Conservation (phyloP, 83 land plant species). For the Thuja plicata region DNA sequence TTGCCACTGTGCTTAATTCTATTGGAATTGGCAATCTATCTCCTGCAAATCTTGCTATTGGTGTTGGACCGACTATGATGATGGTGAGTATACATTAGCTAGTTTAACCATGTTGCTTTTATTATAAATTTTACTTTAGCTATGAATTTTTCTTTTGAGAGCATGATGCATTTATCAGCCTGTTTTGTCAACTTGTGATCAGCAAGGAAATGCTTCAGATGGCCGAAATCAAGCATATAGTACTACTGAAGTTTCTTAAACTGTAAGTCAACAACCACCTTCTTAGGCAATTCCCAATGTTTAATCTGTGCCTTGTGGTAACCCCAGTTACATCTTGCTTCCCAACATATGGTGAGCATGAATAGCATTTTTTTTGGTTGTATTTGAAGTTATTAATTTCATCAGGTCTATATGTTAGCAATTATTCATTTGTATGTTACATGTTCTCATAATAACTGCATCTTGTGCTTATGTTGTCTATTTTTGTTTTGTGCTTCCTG, state of each 20-base stretch:
- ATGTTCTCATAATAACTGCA: neutral
- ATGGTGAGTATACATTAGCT: neutral
- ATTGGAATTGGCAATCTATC: constrained; percentile 46
- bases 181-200: constrained; percentile 5
- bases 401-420: constrained; percentile 2
- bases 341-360: constrained; percentile 31
- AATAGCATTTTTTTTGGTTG: neutral
- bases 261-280: constrained; percentile 24
- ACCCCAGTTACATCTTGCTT: constrained; percentile 24
- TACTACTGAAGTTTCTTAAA: neutral
- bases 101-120: neutral
- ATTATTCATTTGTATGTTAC: neutral
- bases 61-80: constrained; percentile 4
- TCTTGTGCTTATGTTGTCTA: neutral
- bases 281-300: constrained; percentile 23
- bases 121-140: neutral
- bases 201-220: constrained; percentile 6
- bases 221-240: neutral
- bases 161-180: neutral
- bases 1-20: constrained; percentile 56
- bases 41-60: constrained; percentile 19
- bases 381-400: neutral
- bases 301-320: constrained; percentile 18
- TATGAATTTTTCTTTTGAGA: neutral
- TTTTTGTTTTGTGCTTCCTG: neutral